A percentile compares a stretch with the other conserved stretches of the same genome.
Evolutionary conservation across 1,284 basidiomycete genomes (phyloP).

Genomic region (Malassezia pachydermatis): DNA sequence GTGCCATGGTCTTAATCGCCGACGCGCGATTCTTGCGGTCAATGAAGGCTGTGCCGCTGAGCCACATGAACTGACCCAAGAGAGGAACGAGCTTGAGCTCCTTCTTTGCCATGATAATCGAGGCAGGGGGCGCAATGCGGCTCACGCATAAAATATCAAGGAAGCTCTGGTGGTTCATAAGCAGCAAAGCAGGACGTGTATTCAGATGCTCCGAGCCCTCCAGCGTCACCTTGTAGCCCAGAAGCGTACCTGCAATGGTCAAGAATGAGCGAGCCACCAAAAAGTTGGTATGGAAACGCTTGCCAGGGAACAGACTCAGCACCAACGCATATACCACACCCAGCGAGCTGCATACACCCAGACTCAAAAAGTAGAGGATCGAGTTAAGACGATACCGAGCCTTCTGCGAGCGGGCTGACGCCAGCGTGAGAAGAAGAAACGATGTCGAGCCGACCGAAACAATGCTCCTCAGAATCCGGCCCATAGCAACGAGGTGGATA

Average conservation of each 20-base stretch:
- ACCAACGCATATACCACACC: conserved; percentile 64
- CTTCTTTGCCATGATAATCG: conserved; percentile 87
- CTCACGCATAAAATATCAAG: conserved; percentile 57
- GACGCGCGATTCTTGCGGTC: conserved; percentile 68
- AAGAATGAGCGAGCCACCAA: conserved; percentile 80
- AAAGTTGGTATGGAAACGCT: conserved; percentile 72
- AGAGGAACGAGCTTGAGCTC: conserved; percentile 74
- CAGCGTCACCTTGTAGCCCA: conserved; percentile 65
- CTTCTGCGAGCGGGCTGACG: conserved; percentile 31
- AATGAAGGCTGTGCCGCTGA: conserved; percentile 87
- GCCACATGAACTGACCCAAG: conserved; percentile 77
- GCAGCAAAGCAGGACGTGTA: conserved; percentile 61
- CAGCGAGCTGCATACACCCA: conserved; percentile 66
- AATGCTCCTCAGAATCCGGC: conserved; percentile 26
- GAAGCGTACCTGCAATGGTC: conserved; percentile 56
- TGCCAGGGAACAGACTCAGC: conserved; percentile 60
- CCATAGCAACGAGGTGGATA: conserved; percentile 27
- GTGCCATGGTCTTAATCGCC: conserved; percentile 66
- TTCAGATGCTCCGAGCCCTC: conserved; percentile 74
- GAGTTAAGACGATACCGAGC: conserved; percentile 40
- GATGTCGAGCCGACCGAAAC: conserved; percentile 25
- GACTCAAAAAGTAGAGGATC: conserved; percentile 60
- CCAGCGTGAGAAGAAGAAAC: conserved; percentile 29
- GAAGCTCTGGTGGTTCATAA: conserved; percentile 73
- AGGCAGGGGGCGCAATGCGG: conserved; percentile 69